Evolutionary conservation across 2,329 filamentous ascomycete genomes (phyloP).

Genomic region (Ophiostoma himal-ulmi): DNA sequence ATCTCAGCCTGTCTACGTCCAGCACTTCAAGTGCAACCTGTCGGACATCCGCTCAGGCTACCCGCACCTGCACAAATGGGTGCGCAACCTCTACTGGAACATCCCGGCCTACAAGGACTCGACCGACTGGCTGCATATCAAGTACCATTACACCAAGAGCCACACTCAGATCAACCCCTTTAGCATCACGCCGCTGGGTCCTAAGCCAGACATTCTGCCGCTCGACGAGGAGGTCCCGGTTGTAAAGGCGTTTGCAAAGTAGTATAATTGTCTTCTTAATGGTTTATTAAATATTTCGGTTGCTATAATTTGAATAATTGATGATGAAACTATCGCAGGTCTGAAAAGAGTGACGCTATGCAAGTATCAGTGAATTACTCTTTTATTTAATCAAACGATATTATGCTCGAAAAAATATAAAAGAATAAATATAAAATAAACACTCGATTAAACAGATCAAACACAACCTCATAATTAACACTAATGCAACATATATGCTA

Average conservation of each 20-base stretch:
- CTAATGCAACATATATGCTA: not conserved
- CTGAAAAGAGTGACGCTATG: too few species aligned
- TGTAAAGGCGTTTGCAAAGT: slow-evolving; percentile 32
- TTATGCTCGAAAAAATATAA: not conserved
- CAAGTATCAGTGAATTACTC: too few species aligned
- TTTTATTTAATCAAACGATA: too few species aligned
- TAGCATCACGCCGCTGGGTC: slow-evolving; percentile 77
- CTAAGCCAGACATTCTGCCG: slow-evolving; percentile 72
- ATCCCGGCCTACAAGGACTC: slow-evolving; percentile 70
- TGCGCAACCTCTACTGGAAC: slow-evolving; percentile 81
- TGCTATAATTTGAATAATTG: not conserved
- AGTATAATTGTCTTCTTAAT: not conserved
- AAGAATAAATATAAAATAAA: not conserved
- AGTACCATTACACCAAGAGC: slow-evolving; percentile 62
- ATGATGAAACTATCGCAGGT: not conserved
- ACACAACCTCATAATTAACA: not conserved
- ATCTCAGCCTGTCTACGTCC: slow-evolving; percentile 63
- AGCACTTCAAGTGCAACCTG: slow-evolving; percentile 85
- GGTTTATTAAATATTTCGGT: not conserved
- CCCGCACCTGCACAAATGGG: slow-evolving; percentile 72
- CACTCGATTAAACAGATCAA: not conserved
- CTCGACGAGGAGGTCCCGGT: slow-evolving; percentile 71
- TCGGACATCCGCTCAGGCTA: slow-evolving; percentile 80
- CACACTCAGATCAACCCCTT: slow-evolving; percentile 61
- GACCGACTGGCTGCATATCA: slow-evolving; percentile 93